A percentile compares a stretch with the other conserved stretches of the same genome.
These are phyloP conservation scores for Nepenthes alata DNA, from an alignment of 179 eudicot genomes.

Conservation along the genomic window DNA sequence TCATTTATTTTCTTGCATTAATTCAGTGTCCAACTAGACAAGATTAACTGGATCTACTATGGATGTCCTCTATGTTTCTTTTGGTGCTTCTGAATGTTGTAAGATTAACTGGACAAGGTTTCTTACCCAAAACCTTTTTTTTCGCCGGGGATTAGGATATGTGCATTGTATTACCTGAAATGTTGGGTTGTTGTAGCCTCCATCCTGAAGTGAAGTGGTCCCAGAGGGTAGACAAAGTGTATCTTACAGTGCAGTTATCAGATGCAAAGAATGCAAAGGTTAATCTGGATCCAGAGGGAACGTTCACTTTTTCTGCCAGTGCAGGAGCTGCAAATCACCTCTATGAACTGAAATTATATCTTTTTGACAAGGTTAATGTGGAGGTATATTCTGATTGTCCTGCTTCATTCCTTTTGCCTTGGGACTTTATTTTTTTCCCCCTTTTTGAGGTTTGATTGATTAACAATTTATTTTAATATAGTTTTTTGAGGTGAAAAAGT, in stretches of 20 bases:
- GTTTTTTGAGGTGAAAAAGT: too few relatives aligned
- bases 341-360: slow-evolving; percentile 63
- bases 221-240: slow-evolving; percentile 69
- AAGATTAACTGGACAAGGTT: too few relatives aligned
- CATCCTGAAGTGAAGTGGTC: slow-evolving; percentile 97
- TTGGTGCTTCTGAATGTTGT: too few relatives aligned
- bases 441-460: too few relatives aligned
- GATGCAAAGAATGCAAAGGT: slow-evolving; percentile 77
- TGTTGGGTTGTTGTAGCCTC: slow-evolving; percentile 28
- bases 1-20: too few relatives aligned
- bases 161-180: neutral
- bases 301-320: slow-evolving; percentile 55
- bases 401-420: neutral
- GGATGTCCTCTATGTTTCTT: too few relatives aligned
- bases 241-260: slow-evolving; percentile 54
- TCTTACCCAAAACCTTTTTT: too few relatives aligned
- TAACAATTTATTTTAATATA: too few relatives aligned
- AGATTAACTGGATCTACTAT: too few relatives aligned
- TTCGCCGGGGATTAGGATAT: neutral
- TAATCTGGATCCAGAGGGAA: slow-evolving; percentile 64
- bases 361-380: slow-evolving; percentile 66
- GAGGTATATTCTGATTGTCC: slow-evolving; percentile 34
- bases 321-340: slow-evolving; percentile 48
- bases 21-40: too few relatives aligned
- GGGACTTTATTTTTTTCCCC: too few relatives aligned